Evolutionary conservation across 2,329 filamentous ascomycete genomes (phyloP).

Genomic region (Myotisia sp.): DNA sequence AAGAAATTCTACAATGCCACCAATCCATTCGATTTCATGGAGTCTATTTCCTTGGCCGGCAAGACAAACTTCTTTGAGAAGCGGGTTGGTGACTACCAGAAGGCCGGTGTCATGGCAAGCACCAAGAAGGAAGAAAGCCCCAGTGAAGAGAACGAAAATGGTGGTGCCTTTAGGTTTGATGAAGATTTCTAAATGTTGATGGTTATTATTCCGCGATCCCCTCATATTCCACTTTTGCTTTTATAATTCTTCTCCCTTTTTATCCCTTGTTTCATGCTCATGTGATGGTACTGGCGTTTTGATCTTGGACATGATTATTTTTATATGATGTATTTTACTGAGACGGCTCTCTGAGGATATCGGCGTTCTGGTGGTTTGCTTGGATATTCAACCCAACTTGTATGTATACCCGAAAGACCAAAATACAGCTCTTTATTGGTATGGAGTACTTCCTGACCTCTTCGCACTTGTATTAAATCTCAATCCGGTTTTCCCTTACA

Average conservation of each 20-base stretch:
- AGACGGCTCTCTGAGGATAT: no score
- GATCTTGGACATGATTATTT: no score
- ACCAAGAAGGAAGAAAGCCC: slow-evolving; percentile 54
- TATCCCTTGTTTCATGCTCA: neutral
- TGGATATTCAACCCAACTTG: no score
- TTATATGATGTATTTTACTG: no score
- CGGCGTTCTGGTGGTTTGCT: no score
- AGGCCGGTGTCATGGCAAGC: slow-evolving; percentile 95
- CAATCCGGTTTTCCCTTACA: no score
- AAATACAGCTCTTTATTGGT: no score
- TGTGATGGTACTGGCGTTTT: no score
- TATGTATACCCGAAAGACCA: no score
- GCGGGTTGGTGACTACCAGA: slow-evolving; percentile 98
- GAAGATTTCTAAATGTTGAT: slow-evolving; percentile 80
- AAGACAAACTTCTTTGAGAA: slow-evolving; percentile 99
- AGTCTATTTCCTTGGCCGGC: slow-evolving; percentile 95
- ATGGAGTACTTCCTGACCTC: no score
- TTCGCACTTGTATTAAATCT: no score
- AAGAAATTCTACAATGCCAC: slow-evolving; percentile 80
- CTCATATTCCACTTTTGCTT: slow-evolving; percentile 17
- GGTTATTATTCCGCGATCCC: no score
- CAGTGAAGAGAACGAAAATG: slow-evolving; percentile 24
- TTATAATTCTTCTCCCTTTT: neutral
- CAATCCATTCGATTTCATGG: slow-evolving; percentile 99
- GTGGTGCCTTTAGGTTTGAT: slow-evolving; percentile 79